Base-by-base conservation (phyloP, 345 rosid genomes). In the Laguncularia racemosa region DNA sequence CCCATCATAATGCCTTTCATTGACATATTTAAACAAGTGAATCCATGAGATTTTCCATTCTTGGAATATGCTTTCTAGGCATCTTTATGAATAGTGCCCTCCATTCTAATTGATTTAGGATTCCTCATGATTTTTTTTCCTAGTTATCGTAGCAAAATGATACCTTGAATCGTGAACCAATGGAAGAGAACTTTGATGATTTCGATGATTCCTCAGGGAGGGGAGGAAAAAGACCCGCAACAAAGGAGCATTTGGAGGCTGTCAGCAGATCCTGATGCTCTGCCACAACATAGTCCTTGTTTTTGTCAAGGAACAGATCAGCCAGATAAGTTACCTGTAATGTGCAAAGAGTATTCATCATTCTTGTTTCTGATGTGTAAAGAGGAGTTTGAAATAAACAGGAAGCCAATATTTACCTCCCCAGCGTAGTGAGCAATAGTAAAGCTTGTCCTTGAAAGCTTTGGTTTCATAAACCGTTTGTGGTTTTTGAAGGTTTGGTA, bases 271-370 rank as follows among this genome's bases (percentile, higher is more conserved):
- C 96, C 68, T 89, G 99, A 82, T 93, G 99, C 75, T 93, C 99
- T 58, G 99, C 99, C 71, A 93, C 96, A 17, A 93, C 97, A 64
- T 93, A 93, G 77, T 93, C 99, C 77, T 93, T 93, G 80, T 93
- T 93, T 79, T 93, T 89, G 79, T 93, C 99, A 55, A 93, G 95
- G 79, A 93, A 93, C 75, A 69, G 71, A 72, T 93, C 97, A 20
- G 99, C 97, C 83, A 70, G 84, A 82, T 93, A 93, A 58, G 65
- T 71, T 52, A 93, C 99, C 99, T 93, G 77, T 58, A 58, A 52
- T 59, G 50, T 59, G 65, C 40, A 33, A 23, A 33, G 40, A 33
- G 40, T 33, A 33, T 33, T 6, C 11, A 5, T 33, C 9, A 33
- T 33, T 33, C 40, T 4, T 33, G 10, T 33, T 10, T 33, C 40